These are phyloP conservation scores for Prosopis cineraria DNA, from an alignment of 306 rosid species.

Conservation along the genomic window DNA sequence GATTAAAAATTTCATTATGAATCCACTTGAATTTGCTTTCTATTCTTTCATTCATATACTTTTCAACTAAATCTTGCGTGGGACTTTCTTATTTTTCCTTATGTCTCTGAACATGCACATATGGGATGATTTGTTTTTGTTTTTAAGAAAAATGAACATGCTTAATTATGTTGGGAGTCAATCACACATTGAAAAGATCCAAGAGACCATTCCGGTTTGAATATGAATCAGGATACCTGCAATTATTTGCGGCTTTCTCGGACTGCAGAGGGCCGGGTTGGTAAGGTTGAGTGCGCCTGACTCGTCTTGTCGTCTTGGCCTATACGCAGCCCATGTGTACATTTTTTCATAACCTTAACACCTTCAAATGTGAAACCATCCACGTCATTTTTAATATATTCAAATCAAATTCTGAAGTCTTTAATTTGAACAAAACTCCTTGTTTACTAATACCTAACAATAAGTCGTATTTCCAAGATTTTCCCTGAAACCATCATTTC, in stretches of 20 bases:
- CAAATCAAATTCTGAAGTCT: conserved; percentile 39
- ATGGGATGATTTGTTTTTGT: too few species aligned
- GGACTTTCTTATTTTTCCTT: background rate
- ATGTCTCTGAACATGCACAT: background rate
- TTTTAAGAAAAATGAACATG: too few species aligned
- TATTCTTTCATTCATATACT: too few species aligned
- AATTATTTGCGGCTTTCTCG: background rate
- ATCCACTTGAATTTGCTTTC: too few species aligned
- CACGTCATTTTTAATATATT: too few species aligned
- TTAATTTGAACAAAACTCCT: conserved; percentile 16
- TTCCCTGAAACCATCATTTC: conserved; percentile 22
- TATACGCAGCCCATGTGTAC: conserved; percentile 56
- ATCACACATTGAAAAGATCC: background rate
- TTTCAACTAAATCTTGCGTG: too few species aligned
- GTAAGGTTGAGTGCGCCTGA: background rate
- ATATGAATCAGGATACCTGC: background rate
- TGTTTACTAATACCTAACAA: conserved; percentile 21
- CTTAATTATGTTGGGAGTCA: background rate
- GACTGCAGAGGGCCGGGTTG: background rate
- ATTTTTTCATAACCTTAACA: conserved; percentile 20
- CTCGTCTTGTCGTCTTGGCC: background rate
- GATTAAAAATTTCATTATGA: too few species aligned
- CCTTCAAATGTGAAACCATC: conserved; percentile 35
- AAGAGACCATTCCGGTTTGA: background rate
- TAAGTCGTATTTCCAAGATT: conserved; percentile 12